These are phyloP conservation scores for Thelonectria rubi DNA, from an alignment of 2,329 filamentous ascomycete genomes.

Conservation along the genomic window DNA sequence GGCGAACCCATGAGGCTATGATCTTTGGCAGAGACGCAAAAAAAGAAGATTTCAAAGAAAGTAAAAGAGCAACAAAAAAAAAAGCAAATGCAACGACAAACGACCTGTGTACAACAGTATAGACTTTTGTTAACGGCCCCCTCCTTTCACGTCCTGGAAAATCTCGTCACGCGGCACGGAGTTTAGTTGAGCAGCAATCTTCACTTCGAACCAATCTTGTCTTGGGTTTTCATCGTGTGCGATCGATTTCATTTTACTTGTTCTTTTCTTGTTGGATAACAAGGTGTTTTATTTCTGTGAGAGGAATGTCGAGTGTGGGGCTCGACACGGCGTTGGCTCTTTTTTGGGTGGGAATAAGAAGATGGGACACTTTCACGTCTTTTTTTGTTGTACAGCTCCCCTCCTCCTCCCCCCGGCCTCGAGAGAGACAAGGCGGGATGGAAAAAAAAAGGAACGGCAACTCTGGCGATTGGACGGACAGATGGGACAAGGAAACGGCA, in stretches of 20 bases:
- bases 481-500: slow-evolving; percentile 1
- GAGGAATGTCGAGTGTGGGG: slow-evolving; percentile 22
- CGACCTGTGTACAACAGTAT: slow-evolving; percentile 19
- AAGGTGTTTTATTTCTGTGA: slow-evolving; percentile 16
- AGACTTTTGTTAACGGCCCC: slow-evolving; percentile 40
- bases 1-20: slow-evolving; percentile 54
- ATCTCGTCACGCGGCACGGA: slow-evolving; percentile 34
- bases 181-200: slow-evolving; percentile 27
- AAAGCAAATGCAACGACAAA: slow-evolving; percentile 4
- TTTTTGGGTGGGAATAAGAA: slow-evolving; percentile 11
- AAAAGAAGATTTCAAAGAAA: slow-evolving; percentile 4
- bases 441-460: not conserved
- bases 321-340: slow-evolving; percentile 26
- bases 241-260: not conserved
- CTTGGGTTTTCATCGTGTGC: slow-evolving; percentile 8
- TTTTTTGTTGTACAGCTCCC: not conserved
- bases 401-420: not conserved
- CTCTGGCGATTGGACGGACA: slow-evolving; percentile 6
- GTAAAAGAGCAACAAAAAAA: slow-evolving; percentile 1
- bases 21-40: no score
- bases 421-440: not conserved
- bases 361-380: not conserved
- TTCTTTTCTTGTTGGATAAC: slow-evolving; percentile 8
- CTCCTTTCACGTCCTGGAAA: slow-evolving; percentile 33
- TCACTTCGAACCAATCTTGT: slow-evolving; percentile 19